Conservation (phyloP, 257 asterid species). For the Ajuga chamaepitys region DNA sequence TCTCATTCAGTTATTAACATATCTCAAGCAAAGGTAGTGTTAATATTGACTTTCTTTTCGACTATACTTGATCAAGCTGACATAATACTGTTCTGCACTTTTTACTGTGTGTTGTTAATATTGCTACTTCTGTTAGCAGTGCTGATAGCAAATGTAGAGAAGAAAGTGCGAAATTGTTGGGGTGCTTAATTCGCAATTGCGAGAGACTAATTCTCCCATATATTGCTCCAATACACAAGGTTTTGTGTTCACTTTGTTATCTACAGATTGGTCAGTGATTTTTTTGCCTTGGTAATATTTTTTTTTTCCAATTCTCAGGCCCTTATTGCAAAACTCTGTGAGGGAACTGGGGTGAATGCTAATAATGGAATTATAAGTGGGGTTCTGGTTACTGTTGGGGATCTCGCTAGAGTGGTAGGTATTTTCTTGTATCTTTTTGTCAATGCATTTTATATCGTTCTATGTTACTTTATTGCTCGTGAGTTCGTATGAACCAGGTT, state of each 20-base stretch:
- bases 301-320: slow-evolving; percentile 51
- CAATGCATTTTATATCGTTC: not conserved
- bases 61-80: not conserved
- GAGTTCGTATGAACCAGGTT: too few relatives aligned
- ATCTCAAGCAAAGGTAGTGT: slow-evolving; percentile 87
- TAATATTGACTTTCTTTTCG: slow-evolving; percentile 3
- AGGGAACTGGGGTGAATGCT: slow-evolving; percentile 90
- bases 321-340: slow-evolving; percentile 77
- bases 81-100: not conserved
- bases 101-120: slow-evolving; percentile 18
- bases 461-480: too few relatives aligned
- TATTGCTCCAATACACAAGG: slow-evolving; percentile 98
- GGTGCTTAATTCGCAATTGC: slow-evolving; percentile 95
- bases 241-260: slow-evolving; percentile 15
- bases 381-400: slow-evolving; percentile 97
- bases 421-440: slow-evolving; percentile 10
- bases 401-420: slow-evolving; percentile 99
- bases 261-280: not conserved
- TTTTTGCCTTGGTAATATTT: slow-evolving; percentile 13
- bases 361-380: slow-evolving; percentile 95
- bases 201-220: slow-evolving; percentile 92
- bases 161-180: slow-evolving; percentile 97
- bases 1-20: slow-evolving; percentile 89
- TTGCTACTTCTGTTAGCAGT: slow-evolving; percentile 50
- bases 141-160: slow-evolving; percentile 98